Evolutionary conservation across 768 basidiomycete species (phyloP), one percentile per base, ranked within the genome.

Genomic region (Tricholomella constricta): DNA sequence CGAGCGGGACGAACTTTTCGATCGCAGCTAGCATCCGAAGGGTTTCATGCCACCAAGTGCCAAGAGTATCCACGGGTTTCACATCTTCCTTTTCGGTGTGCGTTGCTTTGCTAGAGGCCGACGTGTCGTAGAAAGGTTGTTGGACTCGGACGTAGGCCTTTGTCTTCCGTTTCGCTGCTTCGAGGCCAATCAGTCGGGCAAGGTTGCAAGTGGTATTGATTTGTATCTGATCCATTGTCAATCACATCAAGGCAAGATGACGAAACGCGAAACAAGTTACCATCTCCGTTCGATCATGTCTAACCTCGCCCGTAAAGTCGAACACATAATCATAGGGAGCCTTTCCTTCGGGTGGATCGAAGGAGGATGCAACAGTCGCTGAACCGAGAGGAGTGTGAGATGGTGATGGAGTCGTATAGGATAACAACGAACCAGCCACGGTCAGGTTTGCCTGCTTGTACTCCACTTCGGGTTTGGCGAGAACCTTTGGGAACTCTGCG

Each of bases 31-130:
- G 66, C 65, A 81, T 81, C 29, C 91, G 80, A 22, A 89, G 72
- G 1, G 88, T 83, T 72, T 94, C 92, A 59, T 94, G 92, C 89
- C 91, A 94, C 92, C 92, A 94, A 15, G 75, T 82, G 15, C 92
- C 91, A 54, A 85, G 69, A 6, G 83, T 79, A 40, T 84, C 86
- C 17, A 74, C 69, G 10, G 92, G 91, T 63, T 88, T 88, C 43
- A 85, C 70, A 51, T 87, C 84, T 41, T 89, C 86, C 65, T 84
- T 86, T 73, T 93, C 92, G 48, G 82, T 75, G 55, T 84, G 79
- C 15, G 74, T 56, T 35, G 78, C 79, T 67, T 89, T 91, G 55
- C 81, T 82, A 29, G 62, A 61, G 7, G 40, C 48, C 4, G 82
- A 74, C 19, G 84, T 85, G 62, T 90, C 84, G 65, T 93, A 93